Base-by-base conservation (phyloP, 495 filamentous ascomycete species). In the Talaromyces ruber region DNA sequence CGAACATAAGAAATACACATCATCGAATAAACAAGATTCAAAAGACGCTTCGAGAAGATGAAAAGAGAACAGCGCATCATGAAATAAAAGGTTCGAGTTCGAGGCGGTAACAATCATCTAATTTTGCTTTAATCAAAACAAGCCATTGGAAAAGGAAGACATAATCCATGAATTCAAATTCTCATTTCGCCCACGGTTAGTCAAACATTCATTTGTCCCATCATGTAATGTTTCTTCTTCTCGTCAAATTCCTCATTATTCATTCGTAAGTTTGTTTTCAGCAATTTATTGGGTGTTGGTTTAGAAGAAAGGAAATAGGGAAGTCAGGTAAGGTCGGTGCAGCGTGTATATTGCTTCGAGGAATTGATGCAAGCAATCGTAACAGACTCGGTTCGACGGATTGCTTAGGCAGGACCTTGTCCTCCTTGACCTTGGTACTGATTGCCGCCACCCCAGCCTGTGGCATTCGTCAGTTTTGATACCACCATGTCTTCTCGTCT, bases 391-490 rank as follows among this genome's bases (percentile, higher is more conserved):
- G 7, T 6, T 47, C 43, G 43, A 18, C 18, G 39, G 2, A 47
- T 18, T 43, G 45, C 28, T 56, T 59, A 56, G 9, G 54, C 58
- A 62, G 34, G 45, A 5, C 58, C 58, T 24, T 60, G 45, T 8
- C 55, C 39, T 16, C 57, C 57, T 39, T 59, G 34, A 28, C 55
- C 30, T 37, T 30, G 26, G 45, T n/a, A 30, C 54, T 51, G 52
- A 71, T 68, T 66, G 78, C 77, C 72, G 62, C 70, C 71, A 64
- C 68, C 73, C 8, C 74, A 71, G 34, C 71, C 67, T 54, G 22
- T 53, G 26, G 26, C 12, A 28, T n/a, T 28, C 26, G 21, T 6
- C 43, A 47, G 43, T 47, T 47, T 21, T 25, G 18, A 11, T 18
- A 22, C 16, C 16, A 1, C n/a, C n/a, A 47, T 47, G 6, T 47